phyloP scores from a whole-genome alignment of 306 rosid genomes.

The Medicago lupulina region DNA sequence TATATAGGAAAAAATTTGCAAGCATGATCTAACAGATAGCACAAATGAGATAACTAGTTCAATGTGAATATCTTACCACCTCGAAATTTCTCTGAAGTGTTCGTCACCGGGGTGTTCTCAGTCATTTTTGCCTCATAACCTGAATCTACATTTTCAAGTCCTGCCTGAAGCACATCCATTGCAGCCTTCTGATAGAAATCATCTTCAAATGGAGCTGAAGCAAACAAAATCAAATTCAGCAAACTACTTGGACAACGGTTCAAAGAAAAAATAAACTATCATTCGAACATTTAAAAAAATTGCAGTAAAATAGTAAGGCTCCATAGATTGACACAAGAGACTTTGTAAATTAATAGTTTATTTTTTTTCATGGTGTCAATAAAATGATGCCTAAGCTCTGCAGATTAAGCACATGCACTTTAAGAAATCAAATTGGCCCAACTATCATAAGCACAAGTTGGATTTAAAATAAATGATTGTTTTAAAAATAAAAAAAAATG shows the following conservation, averaged over 20 bases:
- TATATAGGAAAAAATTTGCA: not conserved
- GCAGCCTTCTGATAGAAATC: not conserved
- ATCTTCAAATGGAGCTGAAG: not conserved
- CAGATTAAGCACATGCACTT: too few relatives aligned
- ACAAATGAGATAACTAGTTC: constrained; percentile 17
- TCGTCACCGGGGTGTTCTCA: constrained; percentile 8
- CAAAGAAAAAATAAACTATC: not conserved
- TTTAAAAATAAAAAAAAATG: too few relatives aligned
- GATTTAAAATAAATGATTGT: too few relatives aligned
- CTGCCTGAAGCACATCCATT: constrained; percentile 36
- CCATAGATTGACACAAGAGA: too few relatives aligned
- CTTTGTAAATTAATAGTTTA: too few relatives aligned
- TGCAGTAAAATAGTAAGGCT: not conserved
- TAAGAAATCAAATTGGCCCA: not conserved
- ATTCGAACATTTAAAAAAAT: not conserved
- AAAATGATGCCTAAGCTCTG: not conserved
- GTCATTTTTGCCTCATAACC: constrained; percentile 15
- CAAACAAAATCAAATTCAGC: constrained; percentile 16
- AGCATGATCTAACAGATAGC: not conserved
- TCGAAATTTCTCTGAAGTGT: not conserved
- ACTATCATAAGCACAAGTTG: too few relatives aligned
- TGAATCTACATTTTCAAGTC: not conserved
- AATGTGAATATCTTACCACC: constrained; percentile 35
- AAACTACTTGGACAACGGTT: not conserved
- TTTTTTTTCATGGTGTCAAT: too few relatives aligned